Conservation (phyloP, 1,284 basidiomycete species). For the Singerocomus inundabilis region DNA sequence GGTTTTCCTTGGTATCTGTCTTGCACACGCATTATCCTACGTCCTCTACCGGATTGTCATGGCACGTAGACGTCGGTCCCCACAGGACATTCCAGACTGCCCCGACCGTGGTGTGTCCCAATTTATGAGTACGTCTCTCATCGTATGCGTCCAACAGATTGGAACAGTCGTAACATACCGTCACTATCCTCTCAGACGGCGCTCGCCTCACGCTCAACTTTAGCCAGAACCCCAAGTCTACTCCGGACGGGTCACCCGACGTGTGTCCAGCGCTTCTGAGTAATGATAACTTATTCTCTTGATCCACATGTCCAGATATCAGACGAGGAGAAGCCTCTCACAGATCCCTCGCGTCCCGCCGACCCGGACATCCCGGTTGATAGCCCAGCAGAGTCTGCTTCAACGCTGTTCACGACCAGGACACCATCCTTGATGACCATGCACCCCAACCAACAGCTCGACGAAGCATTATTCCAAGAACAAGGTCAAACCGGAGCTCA, state of each 20-base stretch:
- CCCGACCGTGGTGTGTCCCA: constrained; percentile 27
- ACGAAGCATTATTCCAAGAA: neutral
- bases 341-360: constrained; percentile 5
- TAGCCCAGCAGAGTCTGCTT: constrained; percentile 15
- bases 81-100: constrained; percentile 14
- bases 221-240: constrained; percentile 5
- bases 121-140: constrained; percentile 29
- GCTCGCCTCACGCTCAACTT: constrained; percentile 28
- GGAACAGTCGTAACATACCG: neutral
- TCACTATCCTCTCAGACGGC: constrained; percentile 17
- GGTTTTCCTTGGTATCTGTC: constrained; percentile 26
- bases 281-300: neutral
- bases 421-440: constrained; percentile 15
- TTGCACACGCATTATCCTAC: constrained; percentile 29
- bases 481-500: neutral
- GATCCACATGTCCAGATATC: constrained; percentile 5
- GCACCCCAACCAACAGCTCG: constrained; percentile 5
- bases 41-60: constrained; percentile 29
- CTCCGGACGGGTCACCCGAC: constrained; percentile 2
- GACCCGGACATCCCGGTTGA: constrained; percentile 1
- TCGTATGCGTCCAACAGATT: neutral
- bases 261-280: constrained; percentile 12
- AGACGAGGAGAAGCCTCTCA: constrained; percentile 18
- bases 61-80: constrained; percentile 13
- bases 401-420: constrained; percentile 10